Base-by-base conservation (phyloP, 306 rosid species). In the Casuarina equisetifolia region DNA sequence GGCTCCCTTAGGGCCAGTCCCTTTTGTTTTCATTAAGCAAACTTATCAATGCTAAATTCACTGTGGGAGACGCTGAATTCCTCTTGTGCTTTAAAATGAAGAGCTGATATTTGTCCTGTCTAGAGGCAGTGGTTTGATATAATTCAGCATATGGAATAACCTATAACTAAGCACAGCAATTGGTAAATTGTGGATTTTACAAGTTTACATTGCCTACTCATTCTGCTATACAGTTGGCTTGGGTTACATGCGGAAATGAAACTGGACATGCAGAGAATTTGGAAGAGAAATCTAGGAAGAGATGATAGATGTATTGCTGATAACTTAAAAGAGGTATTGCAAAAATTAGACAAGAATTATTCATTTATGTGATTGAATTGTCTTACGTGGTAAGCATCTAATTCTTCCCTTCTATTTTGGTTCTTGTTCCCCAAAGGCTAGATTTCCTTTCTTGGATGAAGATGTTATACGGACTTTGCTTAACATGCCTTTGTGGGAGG, bases 231-330 rank as follows among this genome's bases (percentile, higher is more conserved):
- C 87, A 95, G 98, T 76, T 95, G 98, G 98, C 82, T 76, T 85
- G 90, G 90, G 61, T 85, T 95, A 70, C 76, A 92, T 3, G 86
- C 91, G 86, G 98, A 95, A 88, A 95, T 95, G 98, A 95, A 87
- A 84, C 82, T 95, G 74, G 98, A 95, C 84, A 87, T 95, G 89
- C 97, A 89, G 80, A 92, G 98, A 88, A 95, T 95, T 78, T 95
- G 98, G 98, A 95, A 90, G 84, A 88, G 98, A 88, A 95, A 95
- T 89, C 87, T 95, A 57, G 98, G 98, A 76, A 88, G 98, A 89
- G 98, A 95, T 78, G 98, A 92, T 80, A 88, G 98, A 76, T 91
- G 96, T 81, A 91, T 95, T 88, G 92, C 98, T 42, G 98, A 95
- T 78, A 88, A 84, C 61, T 96, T 97, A 66, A 95, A 89, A 88